These are phyloP conservation scores for Myochromella boudieri DNA, from an alignment of 768 basidiomycete species.

Conservation along the genomic window DNA sequence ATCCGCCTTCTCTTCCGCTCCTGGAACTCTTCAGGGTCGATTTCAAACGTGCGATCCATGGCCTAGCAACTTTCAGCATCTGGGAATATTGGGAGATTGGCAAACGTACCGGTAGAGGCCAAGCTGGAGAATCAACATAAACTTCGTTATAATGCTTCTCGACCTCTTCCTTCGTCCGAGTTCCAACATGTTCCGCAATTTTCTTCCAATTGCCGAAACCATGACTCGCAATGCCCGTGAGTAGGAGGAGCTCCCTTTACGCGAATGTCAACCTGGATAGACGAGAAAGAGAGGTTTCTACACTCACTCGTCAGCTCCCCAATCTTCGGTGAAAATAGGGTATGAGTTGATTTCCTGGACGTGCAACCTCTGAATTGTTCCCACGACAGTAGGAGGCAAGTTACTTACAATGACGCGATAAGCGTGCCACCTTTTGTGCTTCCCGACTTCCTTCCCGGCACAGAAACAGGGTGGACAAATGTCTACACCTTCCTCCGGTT, in stretches of 20 bases:
- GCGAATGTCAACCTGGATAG: background rate
- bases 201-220: slow-evolving; percentile 98
- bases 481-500: slow-evolving; percentile 75
- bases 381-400: too few relatives aligned
- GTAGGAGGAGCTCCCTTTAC: slow-evolving; percentile 78
- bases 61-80: slow-evolving; percentile 26
- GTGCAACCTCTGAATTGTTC: too few relatives aligned
- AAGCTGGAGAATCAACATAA: slow-evolving; percentile 76
- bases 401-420: slow-evolving; percentile 86
- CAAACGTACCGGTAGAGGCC: slow-evolving; percentile 75
- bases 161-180: slow-evolving; percentile 90
- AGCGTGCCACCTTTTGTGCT: slow-evolving; percentile 82
- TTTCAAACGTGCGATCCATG: slow-evolving; percentile 64
- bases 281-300: slow-evolving; percentile 7
- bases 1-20: slow-evolving; percentile 87
- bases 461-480: slow-evolving; percentile 93
- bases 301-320: slow-evolving; percentile 95
- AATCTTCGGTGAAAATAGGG: slow-evolving; percentile 92
- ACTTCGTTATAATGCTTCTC: slow-evolving; percentile 83
- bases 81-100: slow-evolving; percentile 1
- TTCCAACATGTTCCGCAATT: slow-evolving; percentile 92
- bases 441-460: slow-evolving; percentile 83
- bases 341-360: slow-evolving; percentile 92
- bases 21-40: slow-evolving; percentile 83
- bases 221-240: slow-evolving; percentile 84